These are phyloP conservation scores for Gossypium herbaceum DNA, from an alignment of 345 rosid species.

Conservation along the genomic window DNA sequence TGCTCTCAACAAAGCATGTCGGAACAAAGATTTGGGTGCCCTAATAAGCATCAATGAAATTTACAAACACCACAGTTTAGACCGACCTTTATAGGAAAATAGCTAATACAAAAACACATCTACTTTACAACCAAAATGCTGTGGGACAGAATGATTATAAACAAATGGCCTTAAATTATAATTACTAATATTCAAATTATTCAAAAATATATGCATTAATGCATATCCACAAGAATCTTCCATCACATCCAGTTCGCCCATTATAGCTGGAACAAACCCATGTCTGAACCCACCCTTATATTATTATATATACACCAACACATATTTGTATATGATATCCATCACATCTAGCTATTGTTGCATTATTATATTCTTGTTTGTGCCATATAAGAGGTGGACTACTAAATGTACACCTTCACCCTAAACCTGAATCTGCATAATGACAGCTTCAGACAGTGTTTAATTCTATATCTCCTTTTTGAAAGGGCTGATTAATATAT, in stretches of 20 bases:
- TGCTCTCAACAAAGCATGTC: constrained; percentile 6
- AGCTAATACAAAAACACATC: not conserved
- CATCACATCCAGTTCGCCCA: constrained; percentile 29
- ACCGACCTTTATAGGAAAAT: not conserved
- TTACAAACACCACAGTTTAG: not conserved
- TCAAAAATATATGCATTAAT: constrained; percentile 4
- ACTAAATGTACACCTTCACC: too few relatives aligned
- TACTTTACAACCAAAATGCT: constrained; percentile 26
- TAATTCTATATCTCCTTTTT: too few relatives aligned
- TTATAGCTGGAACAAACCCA: constrained; percentile 15
- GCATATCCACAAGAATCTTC: constrained; percentile 42
- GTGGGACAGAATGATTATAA: constrained; percentile 36
- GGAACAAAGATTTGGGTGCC: constrained; percentile 11
- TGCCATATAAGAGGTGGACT: too few relatives aligned
- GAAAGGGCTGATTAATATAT: too few relatives aligned
- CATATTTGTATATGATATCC: too few relatives aligned
- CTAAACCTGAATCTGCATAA: too few relatives aligned
- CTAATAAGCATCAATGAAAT: not conserved
- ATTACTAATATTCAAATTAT: constrained; percentile 17
- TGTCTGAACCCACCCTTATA: too few relatives aligned
- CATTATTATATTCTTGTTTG: too few relatives aligned
- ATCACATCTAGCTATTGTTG: too few relatives aligned
- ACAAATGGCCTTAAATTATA: constrained; percentile 25
- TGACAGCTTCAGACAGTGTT: too few relatives aligned
- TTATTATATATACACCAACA: too few relatives aligned